Evolutionary conservation across 306 rosid species (phyloP).

Genomic region (Pyrus communis): DNA sequence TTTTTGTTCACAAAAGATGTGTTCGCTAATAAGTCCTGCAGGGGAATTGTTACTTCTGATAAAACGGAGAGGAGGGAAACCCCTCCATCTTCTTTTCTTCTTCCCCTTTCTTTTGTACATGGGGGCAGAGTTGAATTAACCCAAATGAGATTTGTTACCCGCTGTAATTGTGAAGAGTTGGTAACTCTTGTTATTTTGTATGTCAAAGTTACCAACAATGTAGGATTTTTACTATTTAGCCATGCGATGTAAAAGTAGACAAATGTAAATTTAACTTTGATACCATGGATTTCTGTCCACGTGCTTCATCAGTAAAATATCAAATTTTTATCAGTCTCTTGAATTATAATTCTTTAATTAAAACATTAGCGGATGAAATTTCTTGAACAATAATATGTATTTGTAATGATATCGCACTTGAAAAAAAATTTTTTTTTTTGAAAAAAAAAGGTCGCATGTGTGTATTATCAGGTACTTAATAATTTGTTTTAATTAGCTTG

Average conservation of each 20-base stretch:
- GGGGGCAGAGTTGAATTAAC: conserved; percentile 1
- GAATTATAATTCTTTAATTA: background rate
- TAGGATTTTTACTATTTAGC: background rate
- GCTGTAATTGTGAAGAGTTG: conserved; percentile 2
- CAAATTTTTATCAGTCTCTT: background rate
- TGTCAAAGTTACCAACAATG: background rate
- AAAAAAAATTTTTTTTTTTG: no score
- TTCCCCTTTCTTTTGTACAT: conserved; percentile 9
- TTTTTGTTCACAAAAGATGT: conserved; percentile 19
- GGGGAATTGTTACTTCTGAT: conserved; percentile 27
- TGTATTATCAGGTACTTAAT: background rate
- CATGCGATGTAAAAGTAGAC: background rate
- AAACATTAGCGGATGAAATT: background rate
- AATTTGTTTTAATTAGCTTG: background rate
- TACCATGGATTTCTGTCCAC: background rate
- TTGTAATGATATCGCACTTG: background rate
- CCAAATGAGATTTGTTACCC: conserved; percentile 1
- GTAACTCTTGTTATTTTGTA: background rate
- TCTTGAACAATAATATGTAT: background rate
- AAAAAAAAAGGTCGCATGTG: background rate
- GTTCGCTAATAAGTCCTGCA: conserved; percentile 16
- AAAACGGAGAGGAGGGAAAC: conserved; percentile 20
- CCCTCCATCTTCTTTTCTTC: conserved; percentile 8
- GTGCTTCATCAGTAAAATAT: background rate
- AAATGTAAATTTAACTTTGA: background rate